A percentile compares a stretch with the other conserved stretches of the same genome.
Evolutionary conservation across 306 rosid species (phyloP).

Genomic region (Alnus glutinosa): DNA sequence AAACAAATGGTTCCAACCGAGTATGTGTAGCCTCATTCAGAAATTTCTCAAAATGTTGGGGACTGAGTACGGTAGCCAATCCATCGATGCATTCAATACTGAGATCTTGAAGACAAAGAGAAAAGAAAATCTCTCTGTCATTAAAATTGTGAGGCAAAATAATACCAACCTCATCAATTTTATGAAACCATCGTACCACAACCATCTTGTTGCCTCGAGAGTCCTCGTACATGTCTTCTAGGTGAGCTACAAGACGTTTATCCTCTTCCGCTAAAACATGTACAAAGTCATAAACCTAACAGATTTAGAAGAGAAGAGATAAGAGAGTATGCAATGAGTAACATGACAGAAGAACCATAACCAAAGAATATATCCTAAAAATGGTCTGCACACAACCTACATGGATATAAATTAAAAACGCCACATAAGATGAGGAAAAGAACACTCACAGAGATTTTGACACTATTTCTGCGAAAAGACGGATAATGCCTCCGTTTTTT

Average conservation of each 20-base stretch:
- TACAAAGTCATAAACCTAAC: conserved; percentile 81
- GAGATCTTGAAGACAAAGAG: conserved; percentile 97
- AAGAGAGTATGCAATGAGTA: conserved; percentile 22
- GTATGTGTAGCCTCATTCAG: conserved; percentile 53
- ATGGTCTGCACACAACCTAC: neutral
- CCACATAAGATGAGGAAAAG: neutral
- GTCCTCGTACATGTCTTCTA: conserved; percentile 94
- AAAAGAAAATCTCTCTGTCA: conserved; percentile 92
- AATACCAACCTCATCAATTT: conserved; percentile 94
- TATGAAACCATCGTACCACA: conserved; percentile 98
- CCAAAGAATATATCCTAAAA: neutral
- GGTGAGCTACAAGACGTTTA: conserved; percentile 84
- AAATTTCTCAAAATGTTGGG: conserved; percentile 65
- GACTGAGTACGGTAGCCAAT: conserved; percentile 82
- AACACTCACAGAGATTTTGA: conserved; percentile 68
- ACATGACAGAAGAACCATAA: neutral
- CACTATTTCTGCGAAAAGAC: conserved; percentile 58
- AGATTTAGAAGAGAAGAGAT: conserved; percentile 11
- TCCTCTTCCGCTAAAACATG: conserved; percentile 86
- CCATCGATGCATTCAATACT: conserved; percentile 98
- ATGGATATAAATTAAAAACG: neutral
- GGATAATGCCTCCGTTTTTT: conserved; percentile 68
- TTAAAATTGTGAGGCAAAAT: conserved; percentile 75
- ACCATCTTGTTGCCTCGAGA: conserved; percentile 92
- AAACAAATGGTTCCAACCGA: conserved; percentile 58